Evolutionary conservation across 2,329 filamentous ascomycete species (phyloP), one percentile per base, ranked within the genome.

Genomic region (Arthroderma sp.): DNA sequence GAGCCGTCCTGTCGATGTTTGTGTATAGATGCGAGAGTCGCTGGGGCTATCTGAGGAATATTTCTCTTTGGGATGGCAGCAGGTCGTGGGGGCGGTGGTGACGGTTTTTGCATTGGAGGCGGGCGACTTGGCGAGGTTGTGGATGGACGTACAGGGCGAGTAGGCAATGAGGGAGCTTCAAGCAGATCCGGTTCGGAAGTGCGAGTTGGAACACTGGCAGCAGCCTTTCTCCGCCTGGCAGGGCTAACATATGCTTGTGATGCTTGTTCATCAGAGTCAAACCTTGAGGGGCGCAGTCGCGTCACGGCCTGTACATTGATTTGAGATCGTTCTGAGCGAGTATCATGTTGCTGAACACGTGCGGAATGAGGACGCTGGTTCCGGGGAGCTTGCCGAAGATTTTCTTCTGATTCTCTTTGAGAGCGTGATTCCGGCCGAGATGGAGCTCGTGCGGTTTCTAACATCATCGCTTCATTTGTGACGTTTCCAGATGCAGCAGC

Each of bases 211-310:
- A 60, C 15, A 69, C 65, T 40, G 71, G 69, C 28, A 70, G 73
- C 6, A 77, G 63, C 61, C 81, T 46, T 85, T 62, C 81, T 89
- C 56, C 87, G 77, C 53, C 87, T 75, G 22, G 84, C 84, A 40
- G 87, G 85, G 59, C 88, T 95, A 45, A 95, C 74, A 60, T 96
- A 95, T 29, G 81, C 83, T 53, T 93, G 80, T 9, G 84, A 75
- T 40, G 77, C 80, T 60, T 94, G 81, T 50, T 93, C 83, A 57
- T 94, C 87, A 7, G 82, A 72, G 0, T 77, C 76, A 57, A 86
- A 75, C 52, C 83, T 80, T 48, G 74, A 84, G 8, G 94, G 69
- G 15, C 15, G 15, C 1, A 44, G 81, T 80, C 6, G 15, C 15
- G 15, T 22, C 15, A 22, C 15, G 15, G 28, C 31, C 29, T 34